Base-by-base conservation (phyloP, 2,329 filamentous ascomycete species). In the Pseudocercospora pini-densiflorae region DNA sequence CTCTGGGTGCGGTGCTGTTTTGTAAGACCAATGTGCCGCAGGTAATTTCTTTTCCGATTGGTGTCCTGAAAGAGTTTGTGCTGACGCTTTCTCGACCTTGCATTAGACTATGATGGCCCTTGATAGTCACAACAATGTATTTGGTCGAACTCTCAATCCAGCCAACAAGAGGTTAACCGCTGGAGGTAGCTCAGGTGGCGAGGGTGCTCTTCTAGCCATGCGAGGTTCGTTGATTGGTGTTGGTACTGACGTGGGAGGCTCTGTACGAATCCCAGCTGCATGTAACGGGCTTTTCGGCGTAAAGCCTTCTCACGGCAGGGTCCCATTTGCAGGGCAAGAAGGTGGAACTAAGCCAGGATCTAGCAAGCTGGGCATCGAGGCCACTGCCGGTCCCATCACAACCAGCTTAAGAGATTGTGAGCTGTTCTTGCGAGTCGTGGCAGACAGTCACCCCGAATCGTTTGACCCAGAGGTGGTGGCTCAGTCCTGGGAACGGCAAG, bases 1-100 rank as follows among this genome's bases (percentile, higher is more conserved):
- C 77, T 2, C 82, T 83, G 3, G 85, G 85, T 1, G 82, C 82
- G 77, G 61, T 86, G 2, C 68, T 84, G 0, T 82, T 83, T 67
- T 81, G 79, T 73, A 85, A 87, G 73, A 87, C 85, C 4, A 87
- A 86, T 65, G 74, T 87, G 2, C 84, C 85, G 3, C 83, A 85
- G 70, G 85, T 83, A 0, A 79, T 87, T 27, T 51, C 8, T 1
- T 23, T 16, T 51, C 47, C 40, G 16, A 43, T n/a, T n/a, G 40
- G 40, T 43, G 47, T 51, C 19, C 9, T 51, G 24, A 7, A 23
- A 23, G 47, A 51, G 47, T 27, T 51, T 23, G 21, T 23, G 47
- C 47, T 51, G 47, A 23, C 24, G 2, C 19, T 49, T 23, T 24
- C 47, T 51, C 21, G 14, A 23, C 10, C 24, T 51, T 24, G 19